These are phyloP conservation scores for Psilocybe tampanensis DNA, from an alignment of 768 basidiomycete genomes.

Conservation along the genomic window DNA sequence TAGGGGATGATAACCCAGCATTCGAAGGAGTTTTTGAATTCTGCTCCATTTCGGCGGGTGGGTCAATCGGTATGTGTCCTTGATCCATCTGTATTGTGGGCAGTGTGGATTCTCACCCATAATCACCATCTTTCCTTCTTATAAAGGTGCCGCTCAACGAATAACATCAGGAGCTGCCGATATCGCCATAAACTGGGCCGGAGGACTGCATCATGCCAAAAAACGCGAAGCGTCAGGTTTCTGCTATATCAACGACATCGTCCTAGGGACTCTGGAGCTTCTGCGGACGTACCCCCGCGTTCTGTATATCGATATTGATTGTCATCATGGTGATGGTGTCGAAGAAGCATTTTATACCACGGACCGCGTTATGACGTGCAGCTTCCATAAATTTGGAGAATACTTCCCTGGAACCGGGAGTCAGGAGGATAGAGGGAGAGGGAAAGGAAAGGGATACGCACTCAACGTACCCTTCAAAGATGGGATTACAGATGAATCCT, in stretches of 20 bases:
- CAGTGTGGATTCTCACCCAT: conserved; percentile 2
- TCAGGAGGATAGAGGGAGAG: conserved; percentile 83
- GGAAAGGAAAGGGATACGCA: conserved; percentile 83
- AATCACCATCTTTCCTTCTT: neutral
- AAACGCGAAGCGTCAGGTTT: conserved; percentile 98
- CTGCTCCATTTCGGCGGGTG: conserved; percentile 94
- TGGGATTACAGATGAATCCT: conserved; percentile 90
- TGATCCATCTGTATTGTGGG: neutral
- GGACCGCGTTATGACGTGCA: conserved; percentile 95
- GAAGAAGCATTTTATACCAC: conserved; percentile 99
- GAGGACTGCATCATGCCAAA: conserved; percentile 99
- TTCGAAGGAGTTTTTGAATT: conserved; percentile 98
- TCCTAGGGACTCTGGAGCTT: conserved; percentile 91
- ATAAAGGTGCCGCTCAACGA: conserved; percentile 74
- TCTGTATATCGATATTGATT: conserved; percentile 97
- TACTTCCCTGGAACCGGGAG: conserved; percentile 90
- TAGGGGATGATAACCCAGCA: conserved; percentile 94
- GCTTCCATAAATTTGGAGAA: conserved; percentile 97
- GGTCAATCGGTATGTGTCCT: conserved; percentile 74
- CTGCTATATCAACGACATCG: conserved; percentile 99
- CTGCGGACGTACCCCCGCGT: conserved; percentile 86
- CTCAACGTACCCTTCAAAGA: conserved; percentile 94
- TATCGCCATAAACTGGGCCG: conserved; percentile 97
- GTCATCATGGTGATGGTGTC: conserved; percentile 98
- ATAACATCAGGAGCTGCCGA: conserved; percentile 83